Conservation (phyloP, 768 basidiomycete species). For the Tricholoma bakamatsutake region DNA sequence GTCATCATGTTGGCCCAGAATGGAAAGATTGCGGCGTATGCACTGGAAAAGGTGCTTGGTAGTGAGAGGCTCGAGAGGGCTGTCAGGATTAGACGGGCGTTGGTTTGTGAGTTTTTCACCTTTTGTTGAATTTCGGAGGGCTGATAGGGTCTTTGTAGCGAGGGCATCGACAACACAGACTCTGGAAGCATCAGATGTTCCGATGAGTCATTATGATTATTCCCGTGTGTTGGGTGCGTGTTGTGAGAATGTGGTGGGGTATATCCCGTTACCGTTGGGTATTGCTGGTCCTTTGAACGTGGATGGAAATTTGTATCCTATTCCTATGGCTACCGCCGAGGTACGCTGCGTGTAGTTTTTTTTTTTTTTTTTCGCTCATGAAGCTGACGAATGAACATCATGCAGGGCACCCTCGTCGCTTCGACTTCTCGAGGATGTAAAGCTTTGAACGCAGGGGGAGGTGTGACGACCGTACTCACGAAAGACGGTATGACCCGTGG, state of each 20-base stretch:
- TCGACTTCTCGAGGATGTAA: slow-evolving; percentile 98
- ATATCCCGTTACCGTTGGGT: slow-evolving; percentile 93
- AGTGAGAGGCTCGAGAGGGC: slow-evolving; percentile 70
- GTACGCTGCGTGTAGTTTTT: background rate
- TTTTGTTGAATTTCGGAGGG: background rate
- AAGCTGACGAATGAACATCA: background rate
- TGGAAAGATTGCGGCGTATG: slow-evolving; percentile 93
- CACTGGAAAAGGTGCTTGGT: slow-evolving; percentile 89
- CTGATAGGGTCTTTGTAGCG: slow-evolving; percentile 38
- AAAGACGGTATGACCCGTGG: slow-evolving; percentile 97
- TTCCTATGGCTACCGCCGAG: slow-evolving; percentile 99
- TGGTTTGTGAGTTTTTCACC: slow-evolving; percentile 74
- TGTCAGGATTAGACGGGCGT: slow-evolving; percentile 76
- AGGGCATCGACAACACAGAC: slow-evolving; percentile 81
- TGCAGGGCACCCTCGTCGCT: slow-evolving; percentile 83
- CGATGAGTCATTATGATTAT: slow-evolving; percentile 87
- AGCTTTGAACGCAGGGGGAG: slow-evolving; percentile 93
- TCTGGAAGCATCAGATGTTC: slow-evolving; percentile 78
- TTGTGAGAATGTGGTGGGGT: slow-evolving; percentile 98
- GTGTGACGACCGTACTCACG: slow-evolving; percentile 89
- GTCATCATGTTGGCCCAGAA: slow-evolving; percentile 82
- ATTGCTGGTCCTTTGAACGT: slow-evolving; percentile 93
- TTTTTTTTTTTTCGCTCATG: too few species aligned
- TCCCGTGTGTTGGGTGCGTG: slow-evolving; percentile 91
- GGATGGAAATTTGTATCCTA: slow-evolving; percentile 78